These are phyloP conservation scores for Pseudevernia furfuracea DNA, from an alignment of 495 filamentous ascomycete genomes.

Conservation along the genomic window DNA sequence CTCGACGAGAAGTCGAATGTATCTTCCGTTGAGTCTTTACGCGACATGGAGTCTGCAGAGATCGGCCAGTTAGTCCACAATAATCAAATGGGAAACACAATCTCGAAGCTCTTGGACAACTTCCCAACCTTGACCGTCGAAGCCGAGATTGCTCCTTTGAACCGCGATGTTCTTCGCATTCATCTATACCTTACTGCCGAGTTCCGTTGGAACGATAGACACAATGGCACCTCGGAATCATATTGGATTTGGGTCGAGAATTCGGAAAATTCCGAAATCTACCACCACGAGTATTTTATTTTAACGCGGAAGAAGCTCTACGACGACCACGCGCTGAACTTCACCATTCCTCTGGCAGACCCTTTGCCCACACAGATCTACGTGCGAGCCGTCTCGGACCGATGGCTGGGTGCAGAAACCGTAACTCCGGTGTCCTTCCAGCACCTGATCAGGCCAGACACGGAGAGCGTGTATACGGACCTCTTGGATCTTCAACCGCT, in stretches of 20 bases:
- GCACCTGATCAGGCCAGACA: conserved; percentile 94
- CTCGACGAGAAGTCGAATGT: conserved; percentile 68
- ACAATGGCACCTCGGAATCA: conserved; percentile 88
- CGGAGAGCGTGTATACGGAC: conserved; percentile 94
- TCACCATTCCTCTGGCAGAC: conserved; percentile 91
- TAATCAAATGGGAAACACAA: conserved; percentile 68
- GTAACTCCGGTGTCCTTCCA: conserved; percentile 94
- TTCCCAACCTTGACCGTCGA: conserved; percentile 90
- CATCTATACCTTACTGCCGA: conserved; percentile 78
- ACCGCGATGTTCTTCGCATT: conserved; percentile 86
- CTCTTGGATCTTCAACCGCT: conserved; percentile 86
- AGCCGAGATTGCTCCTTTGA: conserved; percentile 89
- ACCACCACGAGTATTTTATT: conserved; percentile 96
- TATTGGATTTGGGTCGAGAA: conserved; percentile 99
- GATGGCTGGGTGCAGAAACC: conserved; percentile 96
- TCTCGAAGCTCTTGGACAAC: conserved; percentile 73
- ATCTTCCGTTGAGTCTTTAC: conserved; percentile 68
- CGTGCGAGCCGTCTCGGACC: conserved; percentile 84
- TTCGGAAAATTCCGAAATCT: conserved; percentile 94
- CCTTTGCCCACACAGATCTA: conserved; percentile 93
- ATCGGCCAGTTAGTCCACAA: conserved; percentile 92
- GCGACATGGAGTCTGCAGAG: conserved; percentile 86
- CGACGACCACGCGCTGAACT: conserved; percentile 92
- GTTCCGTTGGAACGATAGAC: conserved; percentile 91
- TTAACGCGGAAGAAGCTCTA: conserved; percentile 79